Evolutionary conservation across 805 yeast species (phyloP).

Genomic region (Cyberlindnera galapagoensis): DNA sequence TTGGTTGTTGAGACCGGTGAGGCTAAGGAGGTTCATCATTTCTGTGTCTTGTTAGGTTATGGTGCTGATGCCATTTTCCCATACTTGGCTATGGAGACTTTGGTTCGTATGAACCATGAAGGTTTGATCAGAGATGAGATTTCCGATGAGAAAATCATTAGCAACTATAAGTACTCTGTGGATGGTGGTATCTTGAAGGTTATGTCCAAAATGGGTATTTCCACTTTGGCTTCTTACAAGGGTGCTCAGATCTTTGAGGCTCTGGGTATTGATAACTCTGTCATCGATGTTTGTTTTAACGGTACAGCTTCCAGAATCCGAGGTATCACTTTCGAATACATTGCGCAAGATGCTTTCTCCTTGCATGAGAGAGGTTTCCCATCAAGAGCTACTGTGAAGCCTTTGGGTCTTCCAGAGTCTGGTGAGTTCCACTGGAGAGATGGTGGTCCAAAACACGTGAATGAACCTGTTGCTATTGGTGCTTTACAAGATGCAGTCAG

Average conservation of each 20-base stretch:
- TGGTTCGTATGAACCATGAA: constrained; percentile 78
- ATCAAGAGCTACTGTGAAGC: constrained; percentile 61
- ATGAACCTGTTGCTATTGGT: constrained; percentile 93
- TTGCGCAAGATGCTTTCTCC: constrained; percentile 95
- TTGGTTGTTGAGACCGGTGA: constrained; percentile 89
- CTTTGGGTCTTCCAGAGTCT: constrained; percentile 73
- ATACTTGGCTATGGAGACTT: constrained; percentile 84
- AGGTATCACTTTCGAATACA: constrained; percentile 92
- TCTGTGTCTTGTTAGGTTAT: constrained; percentile 89
- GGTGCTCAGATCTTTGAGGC: constrained; percentile 99
- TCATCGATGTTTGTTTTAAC: constrained; percentile 90
- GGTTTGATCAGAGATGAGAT: constrained; percentile 56
- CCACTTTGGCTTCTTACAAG: constrained; percentile 95
- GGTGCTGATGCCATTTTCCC: constrained; percentile 98
- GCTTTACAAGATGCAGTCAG: constrained; percentile 97
- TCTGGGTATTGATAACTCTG: constrained; percentile 90
- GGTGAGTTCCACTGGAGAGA: constrained; percentile 99
- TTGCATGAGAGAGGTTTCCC: constrained; percentile 93
- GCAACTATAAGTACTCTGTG: constrained; percentile 76
- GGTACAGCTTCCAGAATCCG: constrained; percentile 96
- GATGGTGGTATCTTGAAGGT: constrained; percentile 93
- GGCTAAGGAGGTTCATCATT: constrained; percentile 96
- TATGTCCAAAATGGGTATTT: constrained; percentile 99
- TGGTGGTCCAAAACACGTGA: constrained; percentile 94
- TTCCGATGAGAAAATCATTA: constrained; percentile 53